A percentile compares a stretch with the other conserved stretches of the same genome.
Evolutionary conservation across 768 basidiomycete genomes (phyloP).

Genomic region (Leccinum boreale): DNA sequence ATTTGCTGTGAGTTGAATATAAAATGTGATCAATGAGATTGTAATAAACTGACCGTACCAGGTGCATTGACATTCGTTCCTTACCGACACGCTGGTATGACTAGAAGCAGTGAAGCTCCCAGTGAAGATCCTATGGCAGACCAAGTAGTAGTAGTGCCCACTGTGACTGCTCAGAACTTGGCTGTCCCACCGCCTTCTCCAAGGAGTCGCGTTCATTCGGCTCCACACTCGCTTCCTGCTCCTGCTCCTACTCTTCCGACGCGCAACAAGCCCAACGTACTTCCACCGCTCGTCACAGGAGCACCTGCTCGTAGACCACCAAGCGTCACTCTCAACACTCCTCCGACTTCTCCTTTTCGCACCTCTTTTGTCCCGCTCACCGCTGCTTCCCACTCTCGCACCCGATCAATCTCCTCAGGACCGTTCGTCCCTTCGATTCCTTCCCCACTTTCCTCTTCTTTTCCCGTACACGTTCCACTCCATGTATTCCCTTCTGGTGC

Average conservation of each 20-base stretch:
- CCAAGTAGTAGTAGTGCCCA: too few relatives aligned
- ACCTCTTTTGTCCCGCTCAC: slow-evolving; percentile 13
- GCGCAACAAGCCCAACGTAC: slow-evolving; percentile 14
- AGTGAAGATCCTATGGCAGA: too few relatives aligned
- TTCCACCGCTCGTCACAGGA: slow-evolving; percentile 25
- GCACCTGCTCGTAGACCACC: slow-evolving; percentile 27
- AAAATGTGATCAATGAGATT: too few relatives aligned
- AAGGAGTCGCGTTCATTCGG: slow-evolving; percentile 27
- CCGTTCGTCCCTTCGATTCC: slow-evolving; percentile 23
- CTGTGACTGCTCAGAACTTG: neutral
- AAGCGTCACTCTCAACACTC: slow-evolving; percentile 20
- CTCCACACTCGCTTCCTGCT: slow-evolving; percentile 17
- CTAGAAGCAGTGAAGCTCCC: too few relatives aligned
- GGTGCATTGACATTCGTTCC: too few relatives aligned
- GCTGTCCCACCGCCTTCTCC: slow-evolving; percentile 14
- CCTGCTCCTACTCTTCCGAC: slow-evolving; percentile 23
- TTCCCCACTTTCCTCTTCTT: slow-evolving; percentile 30
- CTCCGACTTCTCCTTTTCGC: slow-evolving; percentile 33
- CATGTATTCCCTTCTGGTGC: slow-evolving; percentile 22
- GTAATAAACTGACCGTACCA: too few relatives aligned
- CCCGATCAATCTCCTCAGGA: slow-evolving; percentile 34
- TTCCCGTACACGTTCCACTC: slow-evolving; percentile 24
- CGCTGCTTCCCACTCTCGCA: slow-evolving; percentile 21
- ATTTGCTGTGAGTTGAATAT: too few relatives aligned
- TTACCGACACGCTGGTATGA: too few relatives aligned